Conservation (phyloP, 768 basidiomycete genomes). For the Rhodosporidiobolus odoratus region DNA sequence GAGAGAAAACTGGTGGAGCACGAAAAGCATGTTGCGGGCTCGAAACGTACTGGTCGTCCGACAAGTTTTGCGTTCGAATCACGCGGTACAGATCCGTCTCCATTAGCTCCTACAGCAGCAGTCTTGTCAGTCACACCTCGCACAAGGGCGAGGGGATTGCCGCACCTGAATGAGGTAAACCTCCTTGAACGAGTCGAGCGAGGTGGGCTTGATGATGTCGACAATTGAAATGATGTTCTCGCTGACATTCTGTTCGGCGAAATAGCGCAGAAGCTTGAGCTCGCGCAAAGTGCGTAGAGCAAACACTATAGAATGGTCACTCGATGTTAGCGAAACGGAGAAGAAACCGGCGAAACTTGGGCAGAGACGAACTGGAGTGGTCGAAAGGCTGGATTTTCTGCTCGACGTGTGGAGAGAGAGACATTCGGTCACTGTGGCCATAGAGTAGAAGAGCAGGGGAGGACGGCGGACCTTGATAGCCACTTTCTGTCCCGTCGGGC, state of each 20-base stretch:
- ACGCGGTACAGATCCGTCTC: conserved; percentile 96
- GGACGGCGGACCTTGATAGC: conserved; percentile 62
- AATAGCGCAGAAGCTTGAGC: conserved; percentile 84
- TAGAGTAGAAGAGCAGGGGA: background rate
- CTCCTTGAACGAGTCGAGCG: conserved; percentile 73
- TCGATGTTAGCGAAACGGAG: too few species aligned
- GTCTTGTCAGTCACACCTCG: background rate
- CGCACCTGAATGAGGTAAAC: conserved; percentile 53
- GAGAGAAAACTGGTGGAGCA: background rate
- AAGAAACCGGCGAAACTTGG: too few species aligned
- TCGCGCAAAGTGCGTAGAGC: conserved; percentile 75
- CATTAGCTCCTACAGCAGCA: conserved; percentile 55
- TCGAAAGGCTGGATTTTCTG: conserved; percentile 85
- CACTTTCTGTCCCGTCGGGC: conserved; percentile 71
- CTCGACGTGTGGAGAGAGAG: background rate
- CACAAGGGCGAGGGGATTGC: background rate
- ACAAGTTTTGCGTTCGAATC: conserved; percentile 86
- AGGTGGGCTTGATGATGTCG: conserved; percentile 79
- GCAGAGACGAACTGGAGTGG: conserved; percentile 55
- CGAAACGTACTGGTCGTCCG: conserved; percentile 68
- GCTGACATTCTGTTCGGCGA: conserved; percentile 44
- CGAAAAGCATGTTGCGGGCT: background rate
- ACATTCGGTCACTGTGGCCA: background rate
- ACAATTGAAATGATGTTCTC: conserved; percentile 79
- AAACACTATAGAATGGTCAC: too few species aligned